Evolutionary conservation across 1,284 basidiomycete genomes (phyloP), one percentile per base, ranked within the genome.

Genomic region (Ustilago lituana): DNA sequence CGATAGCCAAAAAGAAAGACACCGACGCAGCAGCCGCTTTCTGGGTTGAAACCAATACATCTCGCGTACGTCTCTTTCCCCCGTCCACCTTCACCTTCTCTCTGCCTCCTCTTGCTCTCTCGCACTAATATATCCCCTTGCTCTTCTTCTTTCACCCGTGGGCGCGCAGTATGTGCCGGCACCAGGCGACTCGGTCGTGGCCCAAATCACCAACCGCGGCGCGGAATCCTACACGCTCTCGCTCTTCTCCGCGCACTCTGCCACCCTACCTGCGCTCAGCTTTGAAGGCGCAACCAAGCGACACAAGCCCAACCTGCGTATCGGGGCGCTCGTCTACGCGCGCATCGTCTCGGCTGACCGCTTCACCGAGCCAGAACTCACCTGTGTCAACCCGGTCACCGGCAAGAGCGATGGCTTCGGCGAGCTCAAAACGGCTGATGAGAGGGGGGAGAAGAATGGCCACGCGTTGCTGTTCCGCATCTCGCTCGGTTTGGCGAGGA

Each of bases 211-310:
- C 9, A 65, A 68, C 29, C 69, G 76, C 14, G 68, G 72, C 17
- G 48, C 68, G 14, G 80, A 82, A 27, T 68, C 65, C 15, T 82
- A 80, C 47, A 75, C 73, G 10, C 58, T 74, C 26, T 58, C 79
- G 12, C 70, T 82, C 17, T 73, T 73, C 38, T 62, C 70, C 3
- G 63, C 76, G 1, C 74, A 79, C 41, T 32, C 46, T 2, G 73
- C 71, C 22, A 74, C 70, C 9, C 57, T 82, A 3, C 77, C 80
- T 5, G 76, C 65, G 9, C 74, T 82, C 22, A 59, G 74, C 14
- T 82, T 82, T 29, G 78, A 81, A 48, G 80, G 80, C 19, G 80
- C 80, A 8, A 80, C 79, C 3, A 80, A 80, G 47, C 69, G 80
- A 12, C 72, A 79, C 53, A 73, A 72, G 32, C 80, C 80, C 20